Evolutionary conservation across 139 green algal genomes (phyloP).

Genomic region (Microglena sp.): DNA sequence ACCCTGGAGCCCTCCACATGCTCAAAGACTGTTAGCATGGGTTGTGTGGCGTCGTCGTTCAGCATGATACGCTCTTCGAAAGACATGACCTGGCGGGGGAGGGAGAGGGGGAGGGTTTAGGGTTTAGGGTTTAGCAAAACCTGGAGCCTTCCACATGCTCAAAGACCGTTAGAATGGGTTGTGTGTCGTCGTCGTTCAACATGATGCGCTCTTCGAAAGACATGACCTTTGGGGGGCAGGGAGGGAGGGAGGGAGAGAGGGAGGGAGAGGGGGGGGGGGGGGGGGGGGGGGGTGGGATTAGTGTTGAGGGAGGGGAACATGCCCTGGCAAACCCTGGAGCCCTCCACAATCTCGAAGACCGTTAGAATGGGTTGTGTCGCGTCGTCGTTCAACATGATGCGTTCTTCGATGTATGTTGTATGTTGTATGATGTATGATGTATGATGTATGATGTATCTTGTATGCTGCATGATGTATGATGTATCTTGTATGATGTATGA

Average conservation of each 20-base stretch:
- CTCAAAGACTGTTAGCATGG: conserved; percentile 58
- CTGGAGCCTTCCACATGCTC: conserved; percentile 47
- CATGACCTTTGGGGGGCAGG: conserved; percentile 41
- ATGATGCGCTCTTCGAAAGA: conserved; percentile 47
- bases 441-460: too few species aligned
- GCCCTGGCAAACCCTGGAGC: conserved; percentile 33
- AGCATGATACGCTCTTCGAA: conserved; percentile 47
- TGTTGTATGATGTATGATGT: too few species aligned
- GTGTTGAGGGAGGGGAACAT: too few species aligned
- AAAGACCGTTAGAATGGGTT: conserved; percentile 55
- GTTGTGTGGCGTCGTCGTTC: conserved; percentile 20
- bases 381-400: conserved; percentile 27
- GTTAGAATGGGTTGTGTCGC: conserved; percentile 37
- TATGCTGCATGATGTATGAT: too few species aligned
- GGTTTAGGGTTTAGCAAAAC: too few species aligned
- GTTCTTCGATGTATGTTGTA: too few species aligned
- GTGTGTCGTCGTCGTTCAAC: conserved; percentile 17
- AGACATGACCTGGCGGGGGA: conserved; percentile 40
- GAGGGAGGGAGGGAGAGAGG: too few species aligned
- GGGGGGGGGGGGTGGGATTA: too few species aligned
- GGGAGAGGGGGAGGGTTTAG: too few species aligned
- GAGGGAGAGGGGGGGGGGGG: too few species aligned
- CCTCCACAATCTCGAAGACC: conserved; percentile 59
- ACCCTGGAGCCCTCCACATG: conserved; percentile 49
- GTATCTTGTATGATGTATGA: too few species aligned